A percentile compares a stretch with the other conserved stretches of the same genome.
Evolutionary conservation across 2,329 filamentous ascomycete genomes (phyloP).

Genomic region (Colletotrichum navitas): DNA sequence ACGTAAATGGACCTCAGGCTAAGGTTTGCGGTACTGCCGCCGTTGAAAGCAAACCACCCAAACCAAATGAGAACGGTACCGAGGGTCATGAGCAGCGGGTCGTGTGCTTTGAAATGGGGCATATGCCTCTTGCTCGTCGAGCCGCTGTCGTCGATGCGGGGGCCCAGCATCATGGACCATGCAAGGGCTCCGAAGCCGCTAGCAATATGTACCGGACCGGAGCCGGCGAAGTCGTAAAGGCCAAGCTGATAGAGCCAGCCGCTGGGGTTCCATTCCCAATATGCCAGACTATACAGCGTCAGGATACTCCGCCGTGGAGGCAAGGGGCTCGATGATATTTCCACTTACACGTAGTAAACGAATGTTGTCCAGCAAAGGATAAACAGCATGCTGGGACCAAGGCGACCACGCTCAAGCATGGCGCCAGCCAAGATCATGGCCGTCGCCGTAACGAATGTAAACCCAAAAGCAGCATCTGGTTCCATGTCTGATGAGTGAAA

Average conservation of each 20-base stretch:
- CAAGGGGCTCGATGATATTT: accelerated
- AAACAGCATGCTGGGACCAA: conserved; percentile 69
- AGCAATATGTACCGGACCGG: conserved; percentile 74
- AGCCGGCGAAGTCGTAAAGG: conserved; percentile 71
- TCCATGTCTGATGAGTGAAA: not conserved
- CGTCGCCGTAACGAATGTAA: conserved; percentile 54
- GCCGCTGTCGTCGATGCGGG: conserved; percentile 62
- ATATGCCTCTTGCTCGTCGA: conserved; percentile 56
- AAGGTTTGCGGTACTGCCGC: conserved; percentile 62
- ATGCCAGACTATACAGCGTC: conserved; percentile 60
- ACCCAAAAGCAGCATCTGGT: conserved; percentile 51
- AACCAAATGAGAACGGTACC: conserved; percentile 77
- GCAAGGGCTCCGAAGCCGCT: conserved; percentile 73
- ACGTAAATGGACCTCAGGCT: conserved; percentile 66
- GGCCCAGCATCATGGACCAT: conserved; percentile 73
- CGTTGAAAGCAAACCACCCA: conserved; percentile 69
- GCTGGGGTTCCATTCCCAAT: conserved; percentile 76
- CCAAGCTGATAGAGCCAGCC: conserved; percentile 74
- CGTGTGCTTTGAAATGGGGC: conserved; percentile 66
- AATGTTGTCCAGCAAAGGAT: conserved; percentile 73
- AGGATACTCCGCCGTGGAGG: not conserved
- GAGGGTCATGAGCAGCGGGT: conserved; percentile 72
- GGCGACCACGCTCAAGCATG: conserved; percentile 53
- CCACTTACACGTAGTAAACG: conserved; percentile 64
- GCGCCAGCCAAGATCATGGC: conserved; percentile 57